Evolutionary conservation across 306 rosid species (phyloP).

Genomic region (Vigna radiata): DNA sequence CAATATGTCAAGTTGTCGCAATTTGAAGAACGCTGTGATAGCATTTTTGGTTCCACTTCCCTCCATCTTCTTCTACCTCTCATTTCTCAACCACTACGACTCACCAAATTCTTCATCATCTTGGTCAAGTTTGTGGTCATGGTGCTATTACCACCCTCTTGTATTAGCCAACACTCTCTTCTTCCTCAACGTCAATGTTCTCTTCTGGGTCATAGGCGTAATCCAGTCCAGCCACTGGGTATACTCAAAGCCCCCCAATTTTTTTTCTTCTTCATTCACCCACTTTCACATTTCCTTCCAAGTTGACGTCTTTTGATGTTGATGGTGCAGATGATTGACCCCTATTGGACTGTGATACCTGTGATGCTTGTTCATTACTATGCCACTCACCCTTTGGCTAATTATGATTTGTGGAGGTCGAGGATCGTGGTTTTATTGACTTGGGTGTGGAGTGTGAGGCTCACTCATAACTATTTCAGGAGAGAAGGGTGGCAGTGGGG

Average conservation of each 20-base stretch:
- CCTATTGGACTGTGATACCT: constrained; percentile 93
- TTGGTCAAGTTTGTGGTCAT: constrained; percentile 59
- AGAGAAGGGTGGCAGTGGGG: constrained; percentile 95
- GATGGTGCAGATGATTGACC: constrained; percentile 82
- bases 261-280: neutral
- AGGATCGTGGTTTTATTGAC: constrained; percentile 63
- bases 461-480: constrained; percentile 83
- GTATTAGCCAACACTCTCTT: constrained; percentile 72
- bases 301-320: constrained; percentile 38
- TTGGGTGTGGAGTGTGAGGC: constrained; percentile 85
- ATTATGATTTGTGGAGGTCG: constrained; percentile 74
- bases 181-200: constrained; percentile 83
- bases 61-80: constrained; percentile 72
- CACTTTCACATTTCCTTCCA: neutral
- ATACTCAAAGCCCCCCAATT: neutral
- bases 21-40: constrained; percentile 64
- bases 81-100: constrained; percentile 61
- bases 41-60: constrained; percentile 84
- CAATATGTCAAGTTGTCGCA: constrained; percentile 39
- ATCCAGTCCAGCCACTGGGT: constrained; percentile 88
- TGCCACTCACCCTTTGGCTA: constrained; percentile 75
- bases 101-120: constrained; percentile 35
- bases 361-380: constrained; percentile 80
- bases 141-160: constrained; percentile 91
- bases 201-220: constrained; percentile 89